A percentile compares a stretch with the other conserved stretches of the same genome.
phyloP scores from a whole-genome alignment of 2,329 filamentous ascomycete species.

The Penicillium hesseltinei region DNA sequence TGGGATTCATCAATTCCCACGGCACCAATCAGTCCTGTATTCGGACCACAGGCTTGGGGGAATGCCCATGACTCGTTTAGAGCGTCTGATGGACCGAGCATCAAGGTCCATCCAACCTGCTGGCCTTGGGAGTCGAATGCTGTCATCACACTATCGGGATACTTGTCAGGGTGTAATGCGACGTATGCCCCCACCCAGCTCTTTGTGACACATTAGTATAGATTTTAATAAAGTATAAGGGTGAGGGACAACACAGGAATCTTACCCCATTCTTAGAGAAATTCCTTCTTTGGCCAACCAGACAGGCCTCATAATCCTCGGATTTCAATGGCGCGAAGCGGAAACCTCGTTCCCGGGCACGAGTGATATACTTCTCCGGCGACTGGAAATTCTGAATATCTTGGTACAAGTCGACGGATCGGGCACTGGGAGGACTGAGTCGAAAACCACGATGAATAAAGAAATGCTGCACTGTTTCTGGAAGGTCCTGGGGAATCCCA shows the following conservation, averaged over 20 bases:
- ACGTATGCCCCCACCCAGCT: conserved; percentile 45
- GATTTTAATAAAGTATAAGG: neutral
- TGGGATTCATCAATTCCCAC: conserved; percentile 44
- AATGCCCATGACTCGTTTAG: conserved; percentile 41
- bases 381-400: conserved; percentile 38
- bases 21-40: conserved; percentile 47
- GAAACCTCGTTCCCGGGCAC: conserved; percentile 36
- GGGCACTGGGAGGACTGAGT: conserved; percentile 23
- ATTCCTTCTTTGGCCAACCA: conserved; percentile 41
- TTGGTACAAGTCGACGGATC: conserved; percentile 43
- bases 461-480: conserved; percentile 37
- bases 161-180: conserved; percentile 32
- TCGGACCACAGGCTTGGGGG: conserved; percentile 38
- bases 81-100: conserved; percentile 37
- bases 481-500: conserved; percentile 42
- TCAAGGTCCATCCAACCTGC: conserved; percentile 49
- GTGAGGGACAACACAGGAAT: neutral
- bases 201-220: conserved; percentile 21
- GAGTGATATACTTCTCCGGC: conserved; percentile 36
- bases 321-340: conserved; percentile 38
- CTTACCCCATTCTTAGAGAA: conserved; percentile 39
- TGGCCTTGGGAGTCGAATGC: conserved; percentile 39
- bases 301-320: conserved; percentile 40
- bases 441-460: conserved; percentile 44
- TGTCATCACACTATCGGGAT: conserved; percentile 44